Conservation (phyloP, 148 eudicot genomes). For the Rhododendron vialii region DNA sequence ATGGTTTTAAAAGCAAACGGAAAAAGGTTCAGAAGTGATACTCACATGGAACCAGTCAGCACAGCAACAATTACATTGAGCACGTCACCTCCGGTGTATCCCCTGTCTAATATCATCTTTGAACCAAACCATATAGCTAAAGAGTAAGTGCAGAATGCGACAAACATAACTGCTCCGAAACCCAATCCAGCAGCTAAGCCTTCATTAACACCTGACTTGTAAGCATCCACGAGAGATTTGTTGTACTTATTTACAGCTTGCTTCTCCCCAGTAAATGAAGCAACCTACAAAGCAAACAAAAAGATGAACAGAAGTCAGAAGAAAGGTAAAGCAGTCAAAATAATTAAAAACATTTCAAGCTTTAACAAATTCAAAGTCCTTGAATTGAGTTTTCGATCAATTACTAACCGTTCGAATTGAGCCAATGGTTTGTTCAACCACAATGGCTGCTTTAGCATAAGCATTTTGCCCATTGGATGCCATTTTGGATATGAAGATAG, state of each 20-base stretch:
- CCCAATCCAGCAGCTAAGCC: conserved; percentile 67
- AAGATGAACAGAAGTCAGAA: neutral
- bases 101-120: conserved; percentile 54
- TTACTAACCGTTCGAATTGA: conserved; percentile 76
- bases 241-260: conserved; percentile 25
- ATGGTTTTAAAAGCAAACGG: neutral
- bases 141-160: conserved; percentile 50
- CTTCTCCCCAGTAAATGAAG: conserved; percentile 82
- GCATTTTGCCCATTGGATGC: conserved; percentile 65
- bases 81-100: conserved; percentile 63
- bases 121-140: conserved; percentile 80
- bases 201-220: conserved; percentile 51
- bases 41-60: conserved; percentile 34
- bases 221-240: conserved; percentile 52
- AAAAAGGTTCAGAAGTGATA: neutral
- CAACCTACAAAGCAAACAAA: conserved; percentile 43
- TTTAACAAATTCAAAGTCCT: neutral
- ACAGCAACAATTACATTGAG: conserved; percentile 59
- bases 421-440: conserved; percentile 79
- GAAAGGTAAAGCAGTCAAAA: neutral
- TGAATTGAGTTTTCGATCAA: neutral
- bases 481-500: conserved; percentile 44
- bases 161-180: conserved; percentile 43
- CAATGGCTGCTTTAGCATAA: conserved; percentile 70
- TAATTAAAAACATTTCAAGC: neutral